Percentiles rank a stretch among this genome's conserved stretches.
phyloP scores from a whole-genome alignment of 2,329 filamentous ascomycete genomes.

The Zopfia rhizophila region DNA sequence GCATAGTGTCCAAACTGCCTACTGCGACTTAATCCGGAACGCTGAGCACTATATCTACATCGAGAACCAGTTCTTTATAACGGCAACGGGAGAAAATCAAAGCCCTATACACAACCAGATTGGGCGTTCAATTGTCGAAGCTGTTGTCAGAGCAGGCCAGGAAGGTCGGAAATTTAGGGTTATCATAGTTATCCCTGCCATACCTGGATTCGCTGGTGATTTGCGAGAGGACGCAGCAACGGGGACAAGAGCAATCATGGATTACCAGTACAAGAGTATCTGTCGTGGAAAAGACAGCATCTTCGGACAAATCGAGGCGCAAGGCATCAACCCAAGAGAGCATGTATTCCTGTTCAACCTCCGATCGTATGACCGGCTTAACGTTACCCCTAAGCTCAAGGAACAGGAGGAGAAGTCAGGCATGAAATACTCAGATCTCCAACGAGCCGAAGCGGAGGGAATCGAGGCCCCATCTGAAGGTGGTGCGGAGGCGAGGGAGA shows the following conservation, averaged over 20 bases:
- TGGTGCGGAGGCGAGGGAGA: constrained; percentile 53
- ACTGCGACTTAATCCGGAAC: constrained; percentile 83
- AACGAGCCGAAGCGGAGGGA: constrained; percentile 87
- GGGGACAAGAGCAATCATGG: constrained; percentile 92
- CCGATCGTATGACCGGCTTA: constrained; percentile 90
- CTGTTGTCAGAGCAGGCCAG: constrained; percentile 81
- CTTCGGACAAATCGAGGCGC: constrained; percentile 76
- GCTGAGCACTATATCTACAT: constrained; percentile 96
- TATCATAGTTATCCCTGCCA: constrained; percentile 88
- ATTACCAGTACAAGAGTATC: constrained; percentile 98
- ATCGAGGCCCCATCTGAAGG: constrained; percentile 69
- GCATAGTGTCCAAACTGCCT: constrained; percentile 88
- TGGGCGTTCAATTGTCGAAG: constrained; percentile 89
- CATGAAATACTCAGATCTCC: constrained; percentile 84
- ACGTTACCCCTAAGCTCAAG: constrained; percentile 78
- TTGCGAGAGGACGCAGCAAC: constrained; percentile 82
- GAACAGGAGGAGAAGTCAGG: constrained; percentile 83
- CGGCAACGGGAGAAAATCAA: constrained; percentile 87
- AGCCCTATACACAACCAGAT: constrained; percentile 87
- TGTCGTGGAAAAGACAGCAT: constrained; percentile 92
- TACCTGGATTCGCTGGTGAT: constrained; percentile 95
- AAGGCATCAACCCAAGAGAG: constrained; percentile 79
- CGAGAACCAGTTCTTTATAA: constrained; percentile 97
- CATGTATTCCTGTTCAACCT: constrained; percentile 96
- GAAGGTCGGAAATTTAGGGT: constrained; percentile 89